phyloP scores from a whole-genome alignment of 176 grass and related monocot genomes.

The Tillandsia fasciculata region DNA sequence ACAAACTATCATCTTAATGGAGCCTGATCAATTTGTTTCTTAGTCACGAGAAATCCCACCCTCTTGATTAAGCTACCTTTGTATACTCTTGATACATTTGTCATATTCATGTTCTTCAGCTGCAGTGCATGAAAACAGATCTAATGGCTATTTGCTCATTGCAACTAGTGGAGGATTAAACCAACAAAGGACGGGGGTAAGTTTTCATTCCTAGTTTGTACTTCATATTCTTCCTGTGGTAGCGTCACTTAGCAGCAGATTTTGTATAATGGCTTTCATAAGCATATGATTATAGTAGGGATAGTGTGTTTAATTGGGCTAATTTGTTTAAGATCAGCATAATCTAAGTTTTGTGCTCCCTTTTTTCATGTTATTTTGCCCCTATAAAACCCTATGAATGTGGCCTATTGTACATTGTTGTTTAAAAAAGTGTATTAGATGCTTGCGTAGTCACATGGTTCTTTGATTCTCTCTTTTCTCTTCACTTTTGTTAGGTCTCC shows the following conservation, averaged over 20 bases:
- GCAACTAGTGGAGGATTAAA: conserved; percentile 89
- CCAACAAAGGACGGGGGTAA: conserved; percentile 80
- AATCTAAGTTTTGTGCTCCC: no score
- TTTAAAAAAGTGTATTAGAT: no score
- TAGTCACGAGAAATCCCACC: not conserved
- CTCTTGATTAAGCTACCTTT: not conserved
- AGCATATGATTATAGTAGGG: not conserved
- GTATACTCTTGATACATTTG: not conserved
- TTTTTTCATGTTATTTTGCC: no score
- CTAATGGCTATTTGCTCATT: conserved; percentile 90
- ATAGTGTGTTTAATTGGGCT: not conserved
- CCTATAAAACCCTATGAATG: no score
- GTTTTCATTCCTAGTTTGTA: conserved; percentile 13
- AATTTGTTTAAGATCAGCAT: not conserved
- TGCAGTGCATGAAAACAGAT: conserved; percentile 47
- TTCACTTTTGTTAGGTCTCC: not conserved
- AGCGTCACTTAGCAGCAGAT: conserved; percentile 15
- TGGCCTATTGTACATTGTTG: no score
- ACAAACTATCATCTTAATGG: no score
- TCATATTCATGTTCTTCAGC: conserved; percentile 40
- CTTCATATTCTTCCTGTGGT: conserved; percentile 34
- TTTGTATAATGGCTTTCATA: not conserved
- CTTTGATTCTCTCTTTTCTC: not conserved
- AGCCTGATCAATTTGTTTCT: not conserved
- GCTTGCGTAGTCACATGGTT: no score